Evolutionary conservation across 345 rosid species (phyloP), one percentile per base, ranked within the genome.

Genomic region (Noccaea bulbosa): DNA sequence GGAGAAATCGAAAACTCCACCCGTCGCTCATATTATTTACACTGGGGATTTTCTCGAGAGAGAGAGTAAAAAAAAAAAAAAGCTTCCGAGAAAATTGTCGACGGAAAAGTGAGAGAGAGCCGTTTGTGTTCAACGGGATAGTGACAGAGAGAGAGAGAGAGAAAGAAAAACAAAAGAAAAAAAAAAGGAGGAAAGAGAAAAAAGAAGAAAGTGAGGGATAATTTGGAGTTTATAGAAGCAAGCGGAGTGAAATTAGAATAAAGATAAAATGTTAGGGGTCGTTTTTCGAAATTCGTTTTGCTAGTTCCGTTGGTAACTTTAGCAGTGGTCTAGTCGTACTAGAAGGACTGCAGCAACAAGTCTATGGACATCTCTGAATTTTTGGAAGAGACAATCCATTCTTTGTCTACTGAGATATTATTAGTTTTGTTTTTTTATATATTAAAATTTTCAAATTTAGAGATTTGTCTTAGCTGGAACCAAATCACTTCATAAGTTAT

Each of bases 111-210:
- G 46, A 17, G 69, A 53, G 53, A 14, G 64, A 77, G 78, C 85
- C 85, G 96, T 91, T 91, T 81, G 83, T 20, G 84, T 70, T 86
- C 84, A 82, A 88, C 85, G 89, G 89, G 91, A 85, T 83, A 85
- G 74, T 57, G 83, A 57, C 65, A 46, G 69, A 59, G 49, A 33
- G 78, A 49, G 7, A 37, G 62, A 16, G 22, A 34, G 30, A 27
- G 30, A 27, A 27, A 27, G 2, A 24, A 27, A 27, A 27, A 50
- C n/a, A n/a, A n/a, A n/a, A n/a, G n/a, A n/a, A 27, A 4, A 24
- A 27, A 27, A 27, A 50, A 8, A n/a, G 12, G 22, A 20, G n/a
- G 69, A 62, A 12, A 56, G 69, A 51, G 77, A 45, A 63, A 8
- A 2, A 40, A 35, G 54, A 40, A 15, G 22, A 56, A 32, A 12